A percentile compares a stretch with the other conserved stretches of the same genome.
Evolutionary conservation across 2,329 filamentous ascomycete genomes (phyloP).

Genomic region (Claviceps arundinis): DNA sequence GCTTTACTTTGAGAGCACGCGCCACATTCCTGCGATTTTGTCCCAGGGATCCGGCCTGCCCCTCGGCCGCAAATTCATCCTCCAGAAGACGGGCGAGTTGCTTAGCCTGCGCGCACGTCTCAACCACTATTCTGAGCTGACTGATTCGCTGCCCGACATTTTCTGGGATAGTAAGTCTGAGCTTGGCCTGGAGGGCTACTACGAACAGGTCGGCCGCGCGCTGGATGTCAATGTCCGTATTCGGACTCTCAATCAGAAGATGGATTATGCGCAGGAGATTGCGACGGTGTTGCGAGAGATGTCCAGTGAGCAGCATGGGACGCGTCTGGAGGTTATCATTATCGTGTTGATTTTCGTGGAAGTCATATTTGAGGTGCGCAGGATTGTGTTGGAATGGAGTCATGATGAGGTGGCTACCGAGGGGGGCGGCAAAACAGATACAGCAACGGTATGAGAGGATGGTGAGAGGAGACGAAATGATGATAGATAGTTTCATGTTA

Average conservation of each 20-base stretch:
- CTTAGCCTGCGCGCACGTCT: constrained; percentile 80
- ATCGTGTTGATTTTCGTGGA: constrained; percentile 88
- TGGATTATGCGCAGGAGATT: constrained; percentile 96
- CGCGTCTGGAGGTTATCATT: constrained; percentile 87
- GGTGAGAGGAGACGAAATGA: too few species aligned
- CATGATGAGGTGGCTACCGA: constrained; percentile 18
- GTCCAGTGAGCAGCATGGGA: constrained; percentile 78
- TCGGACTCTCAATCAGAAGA: constrained; percentile 85
- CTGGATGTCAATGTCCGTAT: constrained; percentile 88
- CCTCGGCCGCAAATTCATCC: constrained; percentile 57
- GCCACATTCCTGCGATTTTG: constrained; percentile 66
- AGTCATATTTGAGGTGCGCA: constrained; percentile 72
- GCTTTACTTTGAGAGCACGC: constrained; percentile 77
- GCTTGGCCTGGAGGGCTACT: constrained; percentile 83
- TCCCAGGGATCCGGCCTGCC: constrained; percentile 41
- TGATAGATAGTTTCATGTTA: too few species aligned
- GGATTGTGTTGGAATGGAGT: constrained; percentile 52
- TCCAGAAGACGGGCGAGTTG: constrained; percentile 87
- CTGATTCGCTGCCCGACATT: constrained; percentile 85
- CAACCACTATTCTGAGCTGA: constrained; percentile 93
- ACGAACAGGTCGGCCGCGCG: constrained; percentile 81
- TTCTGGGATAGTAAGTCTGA: constrained; percentile 93
- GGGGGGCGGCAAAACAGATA: too few species aligned
- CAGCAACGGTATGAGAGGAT: too few species aligned
- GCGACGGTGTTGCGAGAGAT: constrained; percentile 78